A percentile compares a stretch with the other conserved stretches of the same genome.
Evolutionary conservation across 495 filamentous ascomycete species (phyloP).

Genomic region (Hypoxylon lienhwacheense): DNA sequence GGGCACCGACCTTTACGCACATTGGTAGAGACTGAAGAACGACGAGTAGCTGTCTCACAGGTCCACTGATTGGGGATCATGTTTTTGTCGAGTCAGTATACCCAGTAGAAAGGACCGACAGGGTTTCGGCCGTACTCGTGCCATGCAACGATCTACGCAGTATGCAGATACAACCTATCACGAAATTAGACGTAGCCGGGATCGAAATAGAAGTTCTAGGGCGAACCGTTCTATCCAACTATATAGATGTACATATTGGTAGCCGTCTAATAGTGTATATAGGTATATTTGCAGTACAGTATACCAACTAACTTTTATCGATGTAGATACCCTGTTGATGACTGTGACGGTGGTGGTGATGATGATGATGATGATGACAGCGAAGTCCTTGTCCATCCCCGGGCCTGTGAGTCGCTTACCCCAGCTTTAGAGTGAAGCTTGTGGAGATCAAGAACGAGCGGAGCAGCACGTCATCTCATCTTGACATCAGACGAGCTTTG

Average conservation of each 20-base stretch:
- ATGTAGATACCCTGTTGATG: too few relatives aligned
- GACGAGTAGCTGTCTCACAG: slow-evolving; percentile 8
- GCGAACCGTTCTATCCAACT: slow-evolving; percentile 3
- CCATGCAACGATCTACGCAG: slow-evolving; percentile 23
- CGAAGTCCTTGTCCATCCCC: slow-evolving; percentile 1
- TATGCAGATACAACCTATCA: slow-evolving; percentile 30
- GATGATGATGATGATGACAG: too few relatives aligned
- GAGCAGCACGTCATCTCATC: slow-evolving; percentile 23
- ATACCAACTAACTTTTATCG: too few relatives aligned
- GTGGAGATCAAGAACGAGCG: neutral
- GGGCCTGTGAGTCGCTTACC: slow-evolving; percentile 8
- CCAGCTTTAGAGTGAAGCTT: slow-evolving; percentile 19
- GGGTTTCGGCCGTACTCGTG: slow-evolving; percentile 35
- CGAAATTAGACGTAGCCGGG: slow-evolving; percentile 11
- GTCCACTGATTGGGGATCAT: slow-evolving; percentile 1
- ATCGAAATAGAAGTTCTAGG: slow-evolving; percentile 1
- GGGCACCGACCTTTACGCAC: slow-evolving; percentile 1
- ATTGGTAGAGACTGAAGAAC: neutral
- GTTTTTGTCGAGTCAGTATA: slow-evolving; percentile 30
- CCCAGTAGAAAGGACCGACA: slow-evolving; percentile 32
- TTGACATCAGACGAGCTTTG: slow-evolving; percentile 24
- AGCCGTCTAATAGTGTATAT: too few relatives aligned
- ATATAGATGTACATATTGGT: too few relatives aligned
- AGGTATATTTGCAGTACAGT: too few relatives aligned
- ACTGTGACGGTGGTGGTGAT: too few relatives aligned